Percentiles rank a stretch among this genome's conserved stretches.
Evolutionary conservation across 345 rosid genomes (phyloP).

Genomic region (Dimocarpus longan): DNA sequence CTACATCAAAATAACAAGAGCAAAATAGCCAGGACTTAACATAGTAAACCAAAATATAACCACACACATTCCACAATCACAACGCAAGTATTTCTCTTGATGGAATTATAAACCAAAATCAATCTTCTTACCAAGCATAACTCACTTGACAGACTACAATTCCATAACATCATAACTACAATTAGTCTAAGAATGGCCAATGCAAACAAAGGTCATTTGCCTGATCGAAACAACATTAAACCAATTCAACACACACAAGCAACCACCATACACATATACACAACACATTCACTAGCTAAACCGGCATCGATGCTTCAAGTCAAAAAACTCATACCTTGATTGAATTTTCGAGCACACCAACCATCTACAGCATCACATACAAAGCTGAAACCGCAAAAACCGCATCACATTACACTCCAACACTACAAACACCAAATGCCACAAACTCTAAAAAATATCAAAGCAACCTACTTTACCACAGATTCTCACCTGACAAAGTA

Average conservation of each 20-base stretch:
- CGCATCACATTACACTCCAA: conserved; percentile 16
- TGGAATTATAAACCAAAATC: neutral
- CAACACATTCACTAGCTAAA: neutral
- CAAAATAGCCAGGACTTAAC: neutral
- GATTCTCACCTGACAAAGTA: conserved; percentile 68
- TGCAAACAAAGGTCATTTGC: neutral
- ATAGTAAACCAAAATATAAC: neutral
- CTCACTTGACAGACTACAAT: neutral
- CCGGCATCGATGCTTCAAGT: neutral
- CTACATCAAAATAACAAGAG: neutral
- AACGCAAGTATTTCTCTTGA: neutral
- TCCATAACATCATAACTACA: neutral
- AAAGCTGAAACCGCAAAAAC: conserved; percentile 55
- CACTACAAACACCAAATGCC: neutral
- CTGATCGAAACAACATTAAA: neutral
- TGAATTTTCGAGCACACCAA: conserved; percentile 94
- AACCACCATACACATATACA: neutral
- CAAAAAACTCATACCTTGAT: conserved; percentile 59
- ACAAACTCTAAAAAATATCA: conserved; percentile 9
- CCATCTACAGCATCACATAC: conserved; percentile 94
- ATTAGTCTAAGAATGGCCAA: neutral
- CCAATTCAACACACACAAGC: neutral
- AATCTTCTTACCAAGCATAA: neutral
- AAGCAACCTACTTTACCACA: neutral
- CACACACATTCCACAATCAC: neutral